Percentiles rank a stretch among this genome's conserved stretches.
These are phyloP conservation scores for Pythium aphanidermatum DNA, from an alignment of 352 stramenopile genomes.

Conservation along the genomic window DNA sequence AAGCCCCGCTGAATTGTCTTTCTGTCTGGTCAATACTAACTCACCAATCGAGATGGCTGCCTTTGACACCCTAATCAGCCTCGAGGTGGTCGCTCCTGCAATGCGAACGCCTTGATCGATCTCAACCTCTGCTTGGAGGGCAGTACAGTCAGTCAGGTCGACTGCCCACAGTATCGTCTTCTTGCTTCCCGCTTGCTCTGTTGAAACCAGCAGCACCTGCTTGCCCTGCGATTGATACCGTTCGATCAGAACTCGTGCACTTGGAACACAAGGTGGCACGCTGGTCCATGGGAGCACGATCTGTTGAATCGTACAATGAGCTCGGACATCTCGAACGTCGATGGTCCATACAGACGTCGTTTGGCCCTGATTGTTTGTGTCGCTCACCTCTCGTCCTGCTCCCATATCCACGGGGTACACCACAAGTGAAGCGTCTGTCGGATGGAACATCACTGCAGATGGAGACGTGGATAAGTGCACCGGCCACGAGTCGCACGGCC, in stretches of 20 bases:
- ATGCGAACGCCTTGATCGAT: no score
- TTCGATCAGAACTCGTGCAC: neutral
- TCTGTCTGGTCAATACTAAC: no score
- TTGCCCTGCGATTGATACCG: constrained; percentile 1
- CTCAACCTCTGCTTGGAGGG: no score
- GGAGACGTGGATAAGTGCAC: neutral
- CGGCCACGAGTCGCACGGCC: constrained; percentile 13
- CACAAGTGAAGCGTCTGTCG: neutral
- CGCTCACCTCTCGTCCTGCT: neutral
- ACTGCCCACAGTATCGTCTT: no score
- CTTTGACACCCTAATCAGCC: no score
- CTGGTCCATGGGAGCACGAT: neutral
- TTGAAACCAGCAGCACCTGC: no score
- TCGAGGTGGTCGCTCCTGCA: no score
- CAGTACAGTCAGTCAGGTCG: no score
- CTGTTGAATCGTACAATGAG: neutral
- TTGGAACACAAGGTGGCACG: neutral
- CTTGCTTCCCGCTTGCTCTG: no score
- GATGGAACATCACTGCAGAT: constrained; percentile 12
- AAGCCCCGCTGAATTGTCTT: no score
- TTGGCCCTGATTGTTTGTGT: neutral
- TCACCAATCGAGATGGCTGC: no score
- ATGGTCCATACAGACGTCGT: neutral
- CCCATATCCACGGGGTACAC: constrained; percentile 4
- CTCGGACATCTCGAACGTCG: constrained; percentile 10